These are phyloP conservation scores for Detonula confervacea DNA, from an alignment of 352 stramenopile genomes.

Conservation along the genomic window DNA sequence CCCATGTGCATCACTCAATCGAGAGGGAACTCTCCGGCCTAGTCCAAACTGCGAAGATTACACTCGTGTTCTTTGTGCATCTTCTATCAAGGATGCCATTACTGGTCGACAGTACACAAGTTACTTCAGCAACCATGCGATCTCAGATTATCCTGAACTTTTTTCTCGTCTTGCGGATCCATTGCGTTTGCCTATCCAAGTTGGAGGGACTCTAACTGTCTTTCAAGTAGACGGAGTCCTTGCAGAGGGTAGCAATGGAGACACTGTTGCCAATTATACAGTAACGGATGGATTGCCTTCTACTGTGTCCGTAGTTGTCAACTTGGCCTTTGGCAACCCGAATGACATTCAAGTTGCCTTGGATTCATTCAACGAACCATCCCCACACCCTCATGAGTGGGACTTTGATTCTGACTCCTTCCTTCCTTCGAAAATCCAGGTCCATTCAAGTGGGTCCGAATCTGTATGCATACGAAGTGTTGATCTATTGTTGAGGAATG, in stretches of 20 bases:
- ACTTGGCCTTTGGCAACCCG: constrained; percentile 1
- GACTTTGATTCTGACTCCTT: constrained; percentile 1
- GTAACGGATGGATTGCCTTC: constrained; percentile 4
- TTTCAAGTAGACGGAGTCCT: constrained; percentile 1
- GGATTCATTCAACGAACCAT: constrained; percentile 10
- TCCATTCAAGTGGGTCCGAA: constrained; percentile 13
- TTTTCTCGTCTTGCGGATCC: constrained; percentile 8
- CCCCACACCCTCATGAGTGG: not conserved
- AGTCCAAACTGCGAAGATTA: constrained; percentile 8
- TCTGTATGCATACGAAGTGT: constrained; percentile 11
- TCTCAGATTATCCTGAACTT: constrained; percentile 6
- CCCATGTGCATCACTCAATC: not conserved
- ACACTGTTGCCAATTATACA: not conserved
- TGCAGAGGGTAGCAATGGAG: not conserved
- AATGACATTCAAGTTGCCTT: constrained; percentile 17
- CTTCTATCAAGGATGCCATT: constrained; percentile 19
- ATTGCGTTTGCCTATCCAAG: constrained; percentile 2
- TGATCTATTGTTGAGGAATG: constrained; percentile 9
- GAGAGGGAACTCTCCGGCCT: not conserved
- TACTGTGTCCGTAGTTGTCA: constrained; percentile 4
- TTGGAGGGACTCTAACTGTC: constrained; percentile 10
- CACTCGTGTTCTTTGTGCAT: constrained; percentile 18
- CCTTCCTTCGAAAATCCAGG: constrained; percentile 17
- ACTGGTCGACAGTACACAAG: constrained; percentile 6
- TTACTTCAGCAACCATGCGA: constrained; percentile 14